Evolutionary conservation across 139 green algal species (phyloP).

Genomic region (Trebouxia sp.): DNA sequence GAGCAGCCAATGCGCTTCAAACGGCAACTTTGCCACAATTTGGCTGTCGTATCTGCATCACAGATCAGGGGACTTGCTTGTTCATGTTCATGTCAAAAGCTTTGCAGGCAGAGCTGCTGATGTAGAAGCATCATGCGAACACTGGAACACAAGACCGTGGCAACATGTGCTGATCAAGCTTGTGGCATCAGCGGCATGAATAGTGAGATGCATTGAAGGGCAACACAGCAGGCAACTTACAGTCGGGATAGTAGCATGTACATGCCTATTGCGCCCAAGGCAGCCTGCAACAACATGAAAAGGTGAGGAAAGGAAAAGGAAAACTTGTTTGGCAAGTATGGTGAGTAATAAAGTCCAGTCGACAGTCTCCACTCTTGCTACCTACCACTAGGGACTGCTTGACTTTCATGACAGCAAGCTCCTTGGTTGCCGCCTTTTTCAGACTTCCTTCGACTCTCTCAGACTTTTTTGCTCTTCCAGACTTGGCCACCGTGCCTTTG

Average conservation of each 20-base stretch:
- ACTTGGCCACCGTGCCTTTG: background rate
- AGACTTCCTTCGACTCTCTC: constrained; percentile 22
- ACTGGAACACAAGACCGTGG: background rate
- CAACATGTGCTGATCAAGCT: background rate
- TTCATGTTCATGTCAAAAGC: background rate
- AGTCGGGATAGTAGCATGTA: background rate
- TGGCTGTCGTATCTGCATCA: constrained; percentile 7
- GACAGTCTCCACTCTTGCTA: too few relatives aligned
- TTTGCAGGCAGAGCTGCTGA: background rate
- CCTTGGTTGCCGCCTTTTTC: constrained; percentile 29
- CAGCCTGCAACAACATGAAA: background rate
- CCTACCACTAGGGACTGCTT: constrained; percentile 35
- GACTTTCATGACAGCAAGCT: constrained; percentile 14
- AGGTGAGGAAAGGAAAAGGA: background rate
- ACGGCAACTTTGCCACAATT: constrained; percentile 36
- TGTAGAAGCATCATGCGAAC: background rate
- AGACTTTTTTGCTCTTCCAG: constrained; percentile 18
- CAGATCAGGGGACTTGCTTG: background rate
- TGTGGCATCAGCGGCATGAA: too few relatives aligned
- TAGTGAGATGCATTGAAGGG: too few relatives aligned
- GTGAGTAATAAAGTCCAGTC: too few relatives aligned
- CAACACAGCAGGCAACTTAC: too few relatives aligned
- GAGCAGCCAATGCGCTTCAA: constrained; percentile 16
- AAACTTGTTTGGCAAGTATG: background rate
- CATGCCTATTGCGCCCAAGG: background rate